Evolutionary conservation across 202 grass and related monocot genomes (phyloP).

Genomic region (Thinopyrum obtusiflorum): DNA sequence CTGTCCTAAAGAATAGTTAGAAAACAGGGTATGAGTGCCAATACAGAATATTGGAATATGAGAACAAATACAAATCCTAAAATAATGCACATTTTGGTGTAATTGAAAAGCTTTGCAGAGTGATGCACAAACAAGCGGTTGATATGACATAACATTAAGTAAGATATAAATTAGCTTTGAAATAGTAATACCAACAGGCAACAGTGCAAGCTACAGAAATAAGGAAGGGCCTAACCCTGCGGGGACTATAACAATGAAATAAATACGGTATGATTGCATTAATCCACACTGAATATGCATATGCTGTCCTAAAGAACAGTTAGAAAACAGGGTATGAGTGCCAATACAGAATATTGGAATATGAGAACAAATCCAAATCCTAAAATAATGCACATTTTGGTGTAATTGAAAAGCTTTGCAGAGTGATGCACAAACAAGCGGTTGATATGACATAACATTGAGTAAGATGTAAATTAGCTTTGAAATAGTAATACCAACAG

Average conservation of each 20-base stretch:
- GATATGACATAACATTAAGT: neutral
- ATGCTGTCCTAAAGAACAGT: neutral
- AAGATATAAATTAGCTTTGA: slow-evolving; percentile 1
- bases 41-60: neutral
- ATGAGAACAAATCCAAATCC: neutral
- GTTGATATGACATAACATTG: neutral
- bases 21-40: neutral
- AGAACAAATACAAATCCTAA: neutral
- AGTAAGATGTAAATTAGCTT: neutral
- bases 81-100: neutral
- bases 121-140: neutral
- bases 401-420: neutral
- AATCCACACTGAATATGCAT: neutral
- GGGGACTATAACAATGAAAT: slow-evolving; percentile 34
- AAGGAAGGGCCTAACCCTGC: slow-evolving; percentile 55
- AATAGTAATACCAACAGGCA: slow-evolving; percentile 1
- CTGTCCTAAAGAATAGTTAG: neutral
- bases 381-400: neutral
- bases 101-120: neutral
- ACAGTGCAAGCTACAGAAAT: neutral
- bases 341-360: neutral
- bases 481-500: slow-evolving; percentile 1
- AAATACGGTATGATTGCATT: neutral
- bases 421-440: neutral
- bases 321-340: neutral